phyloP scores from a whole-genome alignment of 75 land plant species.

The Adiantum capillusveneris region DNA sequence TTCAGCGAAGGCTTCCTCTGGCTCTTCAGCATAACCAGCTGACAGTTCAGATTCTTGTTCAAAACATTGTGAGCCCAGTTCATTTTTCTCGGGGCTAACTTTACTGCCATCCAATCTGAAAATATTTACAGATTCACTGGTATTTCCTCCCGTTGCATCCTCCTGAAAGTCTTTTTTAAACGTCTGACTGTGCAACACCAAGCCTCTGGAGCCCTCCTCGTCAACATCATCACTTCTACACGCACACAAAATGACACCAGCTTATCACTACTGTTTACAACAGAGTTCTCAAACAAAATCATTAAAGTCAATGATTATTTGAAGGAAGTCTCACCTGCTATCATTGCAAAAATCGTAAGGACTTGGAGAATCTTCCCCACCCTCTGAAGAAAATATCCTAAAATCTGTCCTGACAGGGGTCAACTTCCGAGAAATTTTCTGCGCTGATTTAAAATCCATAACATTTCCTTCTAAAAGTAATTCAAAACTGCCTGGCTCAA shows the following conservation, averaged over 20 bases:
- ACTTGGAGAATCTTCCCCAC: conserved; percentile 7
- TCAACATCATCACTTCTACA: not conserved
- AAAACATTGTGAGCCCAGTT: no score
- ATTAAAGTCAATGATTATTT: not conserved
- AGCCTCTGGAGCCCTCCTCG: no score
- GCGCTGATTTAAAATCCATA: no score
- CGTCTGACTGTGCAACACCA: no score
- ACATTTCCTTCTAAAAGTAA: no score
- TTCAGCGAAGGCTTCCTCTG: not conserved
- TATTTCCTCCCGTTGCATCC: not conserved
- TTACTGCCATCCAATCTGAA: not conserved
- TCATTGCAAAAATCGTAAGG: conserved; percentile 8
- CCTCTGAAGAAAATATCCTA: conserved; percentile 12
- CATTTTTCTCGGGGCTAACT: not conserved
- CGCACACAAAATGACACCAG: not conserved
- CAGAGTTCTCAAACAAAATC: not conserved
- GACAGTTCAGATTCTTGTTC: no score
- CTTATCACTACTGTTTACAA: no score
- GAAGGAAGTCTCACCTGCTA: not conserved
- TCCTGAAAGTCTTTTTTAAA: no score
- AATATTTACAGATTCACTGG: not conserved
- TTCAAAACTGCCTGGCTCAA: no score
- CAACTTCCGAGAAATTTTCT: no score
- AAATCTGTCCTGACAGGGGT: not conserved
- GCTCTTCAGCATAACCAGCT: not conserved